phyloP scores from a whole-genome alignment of 2,329 filamentous ascomycete genomes.

The Colletotrichum chrysophilum region DNA sequence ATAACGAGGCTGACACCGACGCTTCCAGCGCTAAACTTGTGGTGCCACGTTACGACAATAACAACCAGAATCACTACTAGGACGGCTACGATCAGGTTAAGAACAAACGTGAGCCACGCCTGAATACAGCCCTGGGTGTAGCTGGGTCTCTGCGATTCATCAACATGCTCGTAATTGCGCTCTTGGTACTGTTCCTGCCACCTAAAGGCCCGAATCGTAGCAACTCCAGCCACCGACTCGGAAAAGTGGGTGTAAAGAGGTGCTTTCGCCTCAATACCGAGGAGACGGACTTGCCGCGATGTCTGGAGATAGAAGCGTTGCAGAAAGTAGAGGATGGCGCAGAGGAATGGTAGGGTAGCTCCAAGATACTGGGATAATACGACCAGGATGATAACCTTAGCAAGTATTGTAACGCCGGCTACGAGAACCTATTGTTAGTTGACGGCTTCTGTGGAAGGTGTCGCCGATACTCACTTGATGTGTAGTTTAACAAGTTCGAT shows the following conservation, averaged over 20 bases:
- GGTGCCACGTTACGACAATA: constrained; percentile 24
- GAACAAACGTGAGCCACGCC: background rate
- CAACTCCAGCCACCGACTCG: constrained; percentile 24
- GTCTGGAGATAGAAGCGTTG: constrained; percentile 38
- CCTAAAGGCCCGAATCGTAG: constrained; percentile 25
- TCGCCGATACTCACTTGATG: background rate
- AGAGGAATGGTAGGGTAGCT: constrained; percentile 28
- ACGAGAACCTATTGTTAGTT: background rate
- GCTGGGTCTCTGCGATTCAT: background rate
- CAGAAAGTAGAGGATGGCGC: constrained; percentile 29
- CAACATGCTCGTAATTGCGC: background rate
- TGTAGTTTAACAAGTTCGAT: background rate
- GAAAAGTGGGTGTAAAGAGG: constrained; percentile 36
- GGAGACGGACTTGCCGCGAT: constrained; percentile 36
- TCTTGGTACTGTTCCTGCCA: background rate
- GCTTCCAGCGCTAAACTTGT: constrained; percentile 29
- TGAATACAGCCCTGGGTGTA: constrained; percentile 1
- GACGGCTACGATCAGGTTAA: background rate
- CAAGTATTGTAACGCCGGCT: background rate
- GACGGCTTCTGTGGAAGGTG: background rate
- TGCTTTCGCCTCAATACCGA: constrained; percentile 37
- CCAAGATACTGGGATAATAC: constrained; percentile 27
- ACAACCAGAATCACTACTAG: background rate
- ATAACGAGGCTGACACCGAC: constrained; percentile 25
- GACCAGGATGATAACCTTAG: background rate